Percentiles rank a stretch among this genome's conserved stretches.
Conservation (phyloP, 345 rosid species). For the Syzygium aromaticum region DNA sequence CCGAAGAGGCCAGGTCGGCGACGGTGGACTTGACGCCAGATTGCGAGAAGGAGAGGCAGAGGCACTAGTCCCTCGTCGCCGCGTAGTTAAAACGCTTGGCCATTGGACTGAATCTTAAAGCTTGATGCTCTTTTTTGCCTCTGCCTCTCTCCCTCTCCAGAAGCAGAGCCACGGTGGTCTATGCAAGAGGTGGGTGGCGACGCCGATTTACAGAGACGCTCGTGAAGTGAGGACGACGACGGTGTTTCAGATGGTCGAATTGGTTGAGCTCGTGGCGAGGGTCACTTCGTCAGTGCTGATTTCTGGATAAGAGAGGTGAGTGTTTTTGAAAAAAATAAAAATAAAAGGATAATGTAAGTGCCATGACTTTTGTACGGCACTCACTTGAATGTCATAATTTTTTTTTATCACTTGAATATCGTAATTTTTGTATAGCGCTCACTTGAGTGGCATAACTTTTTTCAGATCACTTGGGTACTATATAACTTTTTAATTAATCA, state of each 20-base stretch:
- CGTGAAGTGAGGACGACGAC: background rate
- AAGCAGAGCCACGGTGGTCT: background rate
- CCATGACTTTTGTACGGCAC: too few relatives aligned
- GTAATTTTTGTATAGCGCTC: too few relatives aligned
- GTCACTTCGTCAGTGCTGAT: background rate
- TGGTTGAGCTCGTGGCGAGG: background rate
- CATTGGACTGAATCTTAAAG: constrained; percentile 14
- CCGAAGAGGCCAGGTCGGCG: constrained; percentile 26
- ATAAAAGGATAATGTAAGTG: too few relatives aligned
- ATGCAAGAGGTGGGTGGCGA: background rate
- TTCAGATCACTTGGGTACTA: too few relatives aligned
- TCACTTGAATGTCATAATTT: too few relatives aligned
- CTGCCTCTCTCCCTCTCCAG: background rate
- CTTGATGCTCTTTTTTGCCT: background rate
- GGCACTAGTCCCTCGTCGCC: constrained; percentile 42
- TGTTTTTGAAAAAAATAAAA: too few relatives aligned
- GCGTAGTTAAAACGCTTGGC: constrained; percentile 46
- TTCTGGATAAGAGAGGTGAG: background rate
- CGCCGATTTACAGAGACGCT: background rate
- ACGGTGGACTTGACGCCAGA: constrained; percentile 61
- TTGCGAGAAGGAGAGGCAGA: constrained; percentile 42
- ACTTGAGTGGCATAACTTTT: too few relatives aligned
- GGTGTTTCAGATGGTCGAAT: background rate
- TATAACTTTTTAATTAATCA: too few relatives aligned
- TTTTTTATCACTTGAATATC: too few relatives aligned